phyloP scores from a whole-genome alignment of 2,329 filamentous ascomycete species.

The Penicillium freii region DNA sequence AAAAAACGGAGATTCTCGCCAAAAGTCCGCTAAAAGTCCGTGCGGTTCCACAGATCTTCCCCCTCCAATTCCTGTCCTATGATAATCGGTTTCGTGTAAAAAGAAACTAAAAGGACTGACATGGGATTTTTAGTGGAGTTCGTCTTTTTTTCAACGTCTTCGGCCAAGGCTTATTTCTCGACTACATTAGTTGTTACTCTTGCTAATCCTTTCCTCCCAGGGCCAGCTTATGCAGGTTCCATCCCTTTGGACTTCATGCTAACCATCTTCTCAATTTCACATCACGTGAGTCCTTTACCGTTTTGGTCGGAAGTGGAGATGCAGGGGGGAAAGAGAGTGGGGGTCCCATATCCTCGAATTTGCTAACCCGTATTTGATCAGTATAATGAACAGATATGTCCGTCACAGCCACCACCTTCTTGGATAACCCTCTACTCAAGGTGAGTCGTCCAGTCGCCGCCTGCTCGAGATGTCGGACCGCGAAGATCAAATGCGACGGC shows the following conservation, averaged over 20 bases:
- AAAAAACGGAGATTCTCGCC: neutral
- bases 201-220: conserved; percentile 3
- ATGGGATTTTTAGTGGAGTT: too few species aligned
- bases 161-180: neutral
- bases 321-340: neutral
- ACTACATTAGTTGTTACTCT: neutral
- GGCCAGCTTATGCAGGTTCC: conserved; percentile 10
- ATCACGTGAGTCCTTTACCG: conserved; percentile 12
- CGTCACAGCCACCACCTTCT: conserved; percentile 32
- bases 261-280: neutral
- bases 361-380: neutral
- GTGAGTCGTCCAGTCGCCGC: conserved; percentile 78
- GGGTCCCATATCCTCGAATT: neutral
- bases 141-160: neutral
- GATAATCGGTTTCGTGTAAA: neutral
- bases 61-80: neutral
- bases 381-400: conserved; percentile 33
- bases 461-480: conserved; percentile 78
- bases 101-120: neutral
- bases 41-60: neutral
- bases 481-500: conserved; percentile 97
- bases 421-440: conserved; percentile 44
- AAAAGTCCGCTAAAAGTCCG: neutral
- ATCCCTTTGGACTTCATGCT: neutral
- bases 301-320: neutral